Percentiles rank a stretch among this genome's conserved stretches.
phyloP scores from a whole-genome alignment of 2,329 filamentous ascomycete species.

The Apiospora saccharicola region DNA sequence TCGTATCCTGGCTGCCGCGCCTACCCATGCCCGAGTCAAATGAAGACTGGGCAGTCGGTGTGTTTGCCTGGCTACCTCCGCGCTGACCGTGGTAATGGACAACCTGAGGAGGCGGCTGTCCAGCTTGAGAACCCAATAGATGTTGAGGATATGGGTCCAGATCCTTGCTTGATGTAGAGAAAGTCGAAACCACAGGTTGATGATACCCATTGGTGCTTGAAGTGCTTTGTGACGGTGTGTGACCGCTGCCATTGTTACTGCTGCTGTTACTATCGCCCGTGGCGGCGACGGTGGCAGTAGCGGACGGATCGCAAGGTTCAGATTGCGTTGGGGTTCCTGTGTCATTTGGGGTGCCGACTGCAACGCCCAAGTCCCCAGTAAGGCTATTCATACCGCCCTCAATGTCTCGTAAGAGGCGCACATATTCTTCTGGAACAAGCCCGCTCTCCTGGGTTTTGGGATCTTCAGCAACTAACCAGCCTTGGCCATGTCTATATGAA shows the following conservation, averaged over 20 bases:
- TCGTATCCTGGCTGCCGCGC: slow-evolving; percentile 57
- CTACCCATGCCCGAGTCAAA: slow-evolving; percentile 56
- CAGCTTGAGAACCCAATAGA: slow-evolving; percentile 66
- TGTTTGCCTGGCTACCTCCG: slow-evolving; percentile 72
- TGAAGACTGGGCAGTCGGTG: slow-evolving; percentile 63
- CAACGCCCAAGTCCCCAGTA: slow-evolving; percentile 65
- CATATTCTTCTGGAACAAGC: slow-evolving; percentile 95
- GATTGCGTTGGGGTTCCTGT: slow-evolving; percentile 68
- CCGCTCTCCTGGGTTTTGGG: slow-evolving; percentile 94
- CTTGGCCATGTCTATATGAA: slow-evolving; percentile 93
- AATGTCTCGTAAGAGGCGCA: slow-evolving; percentile 89
- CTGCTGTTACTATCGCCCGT: not conserved
- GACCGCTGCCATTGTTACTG: slow-evolving; percentile 42
- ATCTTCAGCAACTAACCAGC: slow-evolving; percentile 97
- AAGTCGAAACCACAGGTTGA: slow-evolving; percentile 72
- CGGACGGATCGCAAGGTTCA: slow-evolving; percentile 53
- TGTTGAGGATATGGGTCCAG: slow-evolving; percentile 73
- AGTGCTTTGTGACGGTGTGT: slow-evolving; percentile 52
- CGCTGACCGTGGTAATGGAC: slow-evolving; percentile 73
- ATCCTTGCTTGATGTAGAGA: slow-evolving; percentile 75
- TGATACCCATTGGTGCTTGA: slow-evolving; percentile 69
- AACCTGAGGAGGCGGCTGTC: slow-evolving; percentile 70
- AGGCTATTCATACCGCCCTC: slow-evolving; percentile 85
- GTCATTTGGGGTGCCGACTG: slow-evolving; percentile 60
- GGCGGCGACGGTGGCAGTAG: not conserved